Conservation (phyloP, 1,139 yeast genomes). For the Candida pseudocylindracea region DNA sequence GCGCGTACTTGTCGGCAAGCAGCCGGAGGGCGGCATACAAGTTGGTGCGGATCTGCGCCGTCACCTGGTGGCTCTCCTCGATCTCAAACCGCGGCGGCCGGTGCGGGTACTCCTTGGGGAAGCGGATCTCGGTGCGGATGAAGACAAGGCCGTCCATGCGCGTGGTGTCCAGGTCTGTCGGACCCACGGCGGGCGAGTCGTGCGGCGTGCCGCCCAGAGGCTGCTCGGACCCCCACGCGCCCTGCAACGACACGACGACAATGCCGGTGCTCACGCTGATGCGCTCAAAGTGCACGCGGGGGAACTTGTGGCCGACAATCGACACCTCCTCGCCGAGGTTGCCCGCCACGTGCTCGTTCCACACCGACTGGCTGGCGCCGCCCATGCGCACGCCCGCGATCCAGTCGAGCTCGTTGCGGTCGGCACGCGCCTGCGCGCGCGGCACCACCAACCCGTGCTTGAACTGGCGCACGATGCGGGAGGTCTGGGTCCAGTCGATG, state of each 20-base stretch:
- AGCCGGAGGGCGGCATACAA: conserved; percentile 28
- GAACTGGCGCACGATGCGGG: too few species aligned
- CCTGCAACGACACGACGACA: conserved; percentile 50
- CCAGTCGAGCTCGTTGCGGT: conserved; percentile 64
- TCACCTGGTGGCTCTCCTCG: conserved; percentile 59
- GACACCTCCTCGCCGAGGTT: conserved; percentile 85
- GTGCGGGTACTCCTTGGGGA: conserved; percentile 55
- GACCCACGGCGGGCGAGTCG: conserved; percentile 1
- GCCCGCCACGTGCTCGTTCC: conserved; percentile 22
- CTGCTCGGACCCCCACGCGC: conserved; percentile 28
- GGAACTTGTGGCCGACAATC: conserved; percentile 74
- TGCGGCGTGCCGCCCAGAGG: not conserved
- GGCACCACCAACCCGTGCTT: too few species aligned
- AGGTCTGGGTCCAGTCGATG: too few species aligned
- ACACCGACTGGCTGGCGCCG: conserved; percentile 15
- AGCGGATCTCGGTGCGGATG: conserved; percentile 39
- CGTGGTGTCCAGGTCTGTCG: conserved; percentile 1
- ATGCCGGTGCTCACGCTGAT: conserved; percentile 78
- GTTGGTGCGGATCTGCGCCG: conserved; percentile 25
- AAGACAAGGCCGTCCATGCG: conserved; percentile 32
- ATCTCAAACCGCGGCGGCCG: conserved; percentile 19
- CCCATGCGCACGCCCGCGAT: conserved; percentile 81
- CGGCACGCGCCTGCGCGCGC: conserved; percentile 5
- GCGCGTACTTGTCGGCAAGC: conserved; percentile 29
- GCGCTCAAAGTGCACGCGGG: conserved; percentile 66